These are phyloP conservation scores for Solanum hybrid DNA, from an alignment of 305 asterid genomes.

Conservation along the genomic window DNA sequence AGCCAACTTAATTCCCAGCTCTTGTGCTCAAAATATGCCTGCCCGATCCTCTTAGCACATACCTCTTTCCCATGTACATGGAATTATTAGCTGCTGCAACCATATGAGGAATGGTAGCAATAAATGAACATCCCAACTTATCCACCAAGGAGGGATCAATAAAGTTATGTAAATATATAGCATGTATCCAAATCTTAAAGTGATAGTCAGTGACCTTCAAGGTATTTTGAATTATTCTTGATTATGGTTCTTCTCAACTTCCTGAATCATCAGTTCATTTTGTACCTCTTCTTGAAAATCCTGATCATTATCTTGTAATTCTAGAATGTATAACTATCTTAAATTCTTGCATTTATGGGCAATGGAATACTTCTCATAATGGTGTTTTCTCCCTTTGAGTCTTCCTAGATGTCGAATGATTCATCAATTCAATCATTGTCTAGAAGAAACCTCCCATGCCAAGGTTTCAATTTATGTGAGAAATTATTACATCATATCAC, in stretches of 20 bases:
- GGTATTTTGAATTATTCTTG: not conserved
- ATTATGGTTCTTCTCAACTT: not conserved
- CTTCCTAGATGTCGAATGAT: not conserved
- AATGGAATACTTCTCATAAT: not conserved
- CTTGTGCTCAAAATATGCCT: not conserved
- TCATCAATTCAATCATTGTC: not conserved
- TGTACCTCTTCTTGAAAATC: not conserved
- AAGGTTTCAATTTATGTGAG: not conserved
- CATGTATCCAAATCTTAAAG: not conserved
- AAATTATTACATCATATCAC: not conserved
- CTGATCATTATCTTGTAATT: not conserved
- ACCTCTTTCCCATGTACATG: not conserved
- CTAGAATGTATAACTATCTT: not conserved
- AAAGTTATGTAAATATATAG: not conserved
- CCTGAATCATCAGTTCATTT: not conserved
- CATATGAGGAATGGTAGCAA: not conserved
- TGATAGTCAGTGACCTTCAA: not conserved
- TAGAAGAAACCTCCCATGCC: not conserved
- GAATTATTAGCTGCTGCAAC: not conserved
- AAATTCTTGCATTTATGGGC: not conserved
- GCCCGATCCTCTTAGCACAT: not conserved
- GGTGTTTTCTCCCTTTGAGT: not conserved
- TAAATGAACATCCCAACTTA: not conserved
- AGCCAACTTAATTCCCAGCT: not conserved
- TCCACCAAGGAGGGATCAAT: not conserved